A percentile compares a stretch with the other conserved stretches of the same genome.
Conservation (phyloP, 176 grass and related monocot species). For the maize (Zea mays) region DNA sequence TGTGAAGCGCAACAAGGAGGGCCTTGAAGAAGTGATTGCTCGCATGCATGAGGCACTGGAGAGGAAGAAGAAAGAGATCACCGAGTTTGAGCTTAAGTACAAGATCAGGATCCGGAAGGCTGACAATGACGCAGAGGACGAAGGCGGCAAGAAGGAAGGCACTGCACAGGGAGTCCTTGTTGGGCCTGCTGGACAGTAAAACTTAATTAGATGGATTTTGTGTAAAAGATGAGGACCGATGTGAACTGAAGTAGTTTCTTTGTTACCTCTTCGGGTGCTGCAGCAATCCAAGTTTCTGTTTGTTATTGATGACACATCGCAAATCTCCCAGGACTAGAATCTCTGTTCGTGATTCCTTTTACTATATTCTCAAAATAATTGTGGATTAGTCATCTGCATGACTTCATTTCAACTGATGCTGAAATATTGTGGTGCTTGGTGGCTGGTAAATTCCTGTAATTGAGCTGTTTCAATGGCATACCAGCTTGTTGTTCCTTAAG, state of each 20-base stretch:
- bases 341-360: neutral
- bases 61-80: constrained; percentile 78
- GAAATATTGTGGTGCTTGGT: neutral
- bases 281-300: neutral
- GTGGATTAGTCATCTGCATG: neutral
- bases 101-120: constrained; percentile 81
- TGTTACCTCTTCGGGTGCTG: neutral
- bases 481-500: neutral
- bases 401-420: neutral
- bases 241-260: neutral
- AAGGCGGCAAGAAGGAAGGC: constrained; percentile 56
- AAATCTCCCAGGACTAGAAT: neutral
- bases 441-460: neutral
- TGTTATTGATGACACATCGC: neutral
- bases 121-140: constrained; percentile 41
- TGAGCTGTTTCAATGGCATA: neutral
- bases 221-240: constrained; percentile 13
- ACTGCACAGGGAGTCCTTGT: constrained; percentile 88
- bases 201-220: neutral
- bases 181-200: constrained; percentile 53
- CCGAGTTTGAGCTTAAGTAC: constrained; percentile 83
- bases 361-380: neutral
- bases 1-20: constrained; percentile 75
- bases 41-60: constrained; percentile 80
- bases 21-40: constrained; percentile 68